Conservation (phyloP, 1,284 basidiomycete genomes). For the Sparassis latifolia region DNA sequence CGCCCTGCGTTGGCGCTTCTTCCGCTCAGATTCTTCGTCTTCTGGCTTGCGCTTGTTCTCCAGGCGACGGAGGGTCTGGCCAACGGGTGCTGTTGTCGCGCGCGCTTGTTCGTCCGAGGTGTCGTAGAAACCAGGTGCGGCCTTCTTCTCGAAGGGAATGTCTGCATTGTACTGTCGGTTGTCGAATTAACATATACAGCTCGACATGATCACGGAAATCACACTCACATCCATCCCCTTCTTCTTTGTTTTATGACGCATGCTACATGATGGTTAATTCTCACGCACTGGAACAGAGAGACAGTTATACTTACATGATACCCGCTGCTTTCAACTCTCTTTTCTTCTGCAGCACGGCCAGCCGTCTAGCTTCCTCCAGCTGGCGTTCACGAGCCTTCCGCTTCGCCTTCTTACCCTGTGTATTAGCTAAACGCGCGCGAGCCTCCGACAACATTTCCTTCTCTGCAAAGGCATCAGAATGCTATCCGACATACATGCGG, state of each 20-base stretch:
- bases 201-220: not conserved
- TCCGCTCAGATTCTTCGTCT: slow-evolving; percentile 78
- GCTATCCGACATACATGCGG: not conserved
- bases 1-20: slow-evolving; percentile 73
- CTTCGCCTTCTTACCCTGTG: slow-evolving; percentile 99
- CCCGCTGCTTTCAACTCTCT: slow-evolving; percentile 96
- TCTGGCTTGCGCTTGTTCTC: slow-evolving; percentile 94
- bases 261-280: slow-evolving; percentile 31
- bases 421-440: slow-evolving; percentile 95
- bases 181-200: not conserved
- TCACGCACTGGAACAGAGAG: not conserved
- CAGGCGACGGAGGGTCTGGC: slow-evolving; percentile 82
- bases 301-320: slow-evolving; percentile 71
- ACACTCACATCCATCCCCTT: slow-evolving; percentile 90
- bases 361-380: slow-evolving; percentile 89
- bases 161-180: slow-evolving; percentile 84
- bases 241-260: slow-evolving; percentile 88
- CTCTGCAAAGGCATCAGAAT: slow-evolving; percentile 45
- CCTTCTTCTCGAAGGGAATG: slow-evolving; percentile 97
- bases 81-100: slow-evolving; percentile 81
- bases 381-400: slow-evolving; percentile 96
- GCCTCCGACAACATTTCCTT: slow-evolving; percentile 99
- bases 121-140: slow-evolving; percentile 95
- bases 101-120: slow-evolving; percentile 93
- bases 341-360: slow-evolving; percentile 97